Conservation (phyloP, 169 alveolate species). For the Plasmodium coatneyi region DNA sequence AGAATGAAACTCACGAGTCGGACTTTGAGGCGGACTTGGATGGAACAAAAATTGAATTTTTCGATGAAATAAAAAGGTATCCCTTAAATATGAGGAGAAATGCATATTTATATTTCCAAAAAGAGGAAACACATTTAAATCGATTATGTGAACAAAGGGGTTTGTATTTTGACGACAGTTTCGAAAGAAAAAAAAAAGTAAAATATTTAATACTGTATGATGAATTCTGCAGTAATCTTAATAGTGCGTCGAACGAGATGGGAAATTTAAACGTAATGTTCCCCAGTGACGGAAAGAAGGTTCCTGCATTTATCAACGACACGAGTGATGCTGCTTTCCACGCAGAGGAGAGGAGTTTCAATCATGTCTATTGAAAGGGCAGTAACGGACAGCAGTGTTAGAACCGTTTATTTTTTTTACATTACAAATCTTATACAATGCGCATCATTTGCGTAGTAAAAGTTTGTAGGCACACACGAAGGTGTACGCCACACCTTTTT, state of each 20-base stretch:
- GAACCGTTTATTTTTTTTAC: background rate
- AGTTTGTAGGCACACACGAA: conserved; percentile 1
- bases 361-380: background rate
- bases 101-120: conserved; percentile 54
- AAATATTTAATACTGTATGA: conserved; percentile 68
- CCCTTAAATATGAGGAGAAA: conserved; percentile 65
- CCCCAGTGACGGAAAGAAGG: conserved; percentile 17
- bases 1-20: conserved; percentile 25
- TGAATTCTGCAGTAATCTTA: conserved; percentile 33
- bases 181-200: conserved; percentile 37
- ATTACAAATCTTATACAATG: background rate
- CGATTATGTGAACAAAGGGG: conserved; percentile 70
- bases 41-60: conserved; percentile 56
- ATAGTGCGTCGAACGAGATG: conserved; percentile 6
- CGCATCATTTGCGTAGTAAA: background rate
- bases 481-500: background rate
- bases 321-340: background rate
- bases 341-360: background rate
- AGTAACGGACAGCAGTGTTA: background rate
- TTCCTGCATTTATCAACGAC: background rate
- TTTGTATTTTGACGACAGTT: conserved; percentile 50
- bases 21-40: conserved; percentile 22
- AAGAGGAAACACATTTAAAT: conserved; percentile 45
- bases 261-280: conserved; percentile 2
- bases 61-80: conserved; percentile 54